These are phyloP conservation scores for Tuber brumale DNA, from an alignment of 495 filamentous ascomycete genomes.

Conservation along the genomic window DNA sequence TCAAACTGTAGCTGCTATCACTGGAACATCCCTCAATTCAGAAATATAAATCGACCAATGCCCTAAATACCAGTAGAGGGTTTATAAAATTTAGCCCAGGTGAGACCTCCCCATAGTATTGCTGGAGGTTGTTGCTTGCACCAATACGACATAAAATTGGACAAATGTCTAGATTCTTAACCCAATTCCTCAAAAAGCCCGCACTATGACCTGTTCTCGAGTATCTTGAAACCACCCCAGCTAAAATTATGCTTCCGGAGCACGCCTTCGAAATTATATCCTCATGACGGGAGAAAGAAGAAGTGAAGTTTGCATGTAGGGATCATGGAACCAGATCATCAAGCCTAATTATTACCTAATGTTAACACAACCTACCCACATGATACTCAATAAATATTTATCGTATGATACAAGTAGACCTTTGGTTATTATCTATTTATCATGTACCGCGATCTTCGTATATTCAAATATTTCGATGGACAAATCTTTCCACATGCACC, in stretches of 20 bases:
- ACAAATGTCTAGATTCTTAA: neutral
- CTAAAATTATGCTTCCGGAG: neutral
- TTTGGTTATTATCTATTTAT: neutral
- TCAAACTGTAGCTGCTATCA: no score
- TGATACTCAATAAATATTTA: no score
- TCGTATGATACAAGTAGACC: neutral
- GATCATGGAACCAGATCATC: neutral
- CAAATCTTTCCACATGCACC: neutral
- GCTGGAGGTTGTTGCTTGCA: neutral
- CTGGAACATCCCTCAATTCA: no score
- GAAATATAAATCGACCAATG: no score
- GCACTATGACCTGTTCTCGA: neutral
- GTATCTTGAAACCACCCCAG: neutral
- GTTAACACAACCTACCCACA: neutral
- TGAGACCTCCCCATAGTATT: neutral
- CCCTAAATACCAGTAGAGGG: no score
- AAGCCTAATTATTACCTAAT: neutral
- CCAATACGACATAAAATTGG: neutral
- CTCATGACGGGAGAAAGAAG: neutral
- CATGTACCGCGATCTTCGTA: neutral
- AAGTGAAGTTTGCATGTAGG: neutral
- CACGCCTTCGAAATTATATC: neutral
- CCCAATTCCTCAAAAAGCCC: neutral
- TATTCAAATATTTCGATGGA: neutral
- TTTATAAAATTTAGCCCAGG: no score